Evolutionary conservation across 768 basidiomycete genomes (phyloP).

Genomic region (Mycena chlorophos): DNA sequence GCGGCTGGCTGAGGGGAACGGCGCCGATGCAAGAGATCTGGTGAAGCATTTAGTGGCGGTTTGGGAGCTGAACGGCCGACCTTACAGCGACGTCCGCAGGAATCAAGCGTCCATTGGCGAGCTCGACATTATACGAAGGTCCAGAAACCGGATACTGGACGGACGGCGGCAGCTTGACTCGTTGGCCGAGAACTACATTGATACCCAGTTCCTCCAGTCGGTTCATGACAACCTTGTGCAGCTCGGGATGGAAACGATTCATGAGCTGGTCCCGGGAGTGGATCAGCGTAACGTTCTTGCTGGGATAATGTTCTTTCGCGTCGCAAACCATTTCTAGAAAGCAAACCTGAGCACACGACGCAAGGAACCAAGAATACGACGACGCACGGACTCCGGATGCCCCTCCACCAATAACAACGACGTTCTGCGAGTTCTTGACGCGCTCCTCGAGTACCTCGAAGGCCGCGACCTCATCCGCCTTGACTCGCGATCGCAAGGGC

Average conservation of each 20-base stretch:
- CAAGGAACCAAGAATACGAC: background rate
- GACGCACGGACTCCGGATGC: slow-evolving; percentile 57
- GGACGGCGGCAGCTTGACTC: slow-evolving; percentile 30
- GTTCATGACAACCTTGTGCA: slow-evolving; percentile 33
- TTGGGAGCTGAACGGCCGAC: background rate
- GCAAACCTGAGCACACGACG: background rate
- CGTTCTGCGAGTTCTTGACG: slow-evolving; percentile 35
- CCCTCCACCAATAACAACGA: slow-evolving; percentile 59
- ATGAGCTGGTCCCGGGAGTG: slow-evolving; percentile 48
- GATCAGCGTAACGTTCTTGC: slow-evolving; percentile 44
- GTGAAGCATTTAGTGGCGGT: background rate
- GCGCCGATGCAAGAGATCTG: slow-evolving; percentile 35
- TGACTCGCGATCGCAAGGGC: slow-evolving; percentile 21
- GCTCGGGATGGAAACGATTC: slow-evolving; percentile 41
- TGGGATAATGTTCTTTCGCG: slow-evolving; percentile 42
- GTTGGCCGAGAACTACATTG: slow-evolving; percentile 39
- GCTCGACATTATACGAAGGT: slow-evolving; percentile 30
- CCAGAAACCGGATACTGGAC: slow-evolving; percentile 32
- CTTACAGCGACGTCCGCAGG: slow-evolving; percentile 43
- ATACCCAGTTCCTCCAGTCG: slow-evolving; percentile 37
- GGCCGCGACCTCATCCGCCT: slow-evolving; percentile 28
- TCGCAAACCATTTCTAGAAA: slow-evolving; percentile 47
- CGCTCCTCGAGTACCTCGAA: slow-evolving; percentile 30
- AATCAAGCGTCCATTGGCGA: slow-evolving; percentile 39
- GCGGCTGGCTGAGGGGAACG: slow-evolving; percentile 26